phyloP scores from a whole-genome alignment of 108 stramenopile genomes.

The Nitzschia sp. region DNA sequence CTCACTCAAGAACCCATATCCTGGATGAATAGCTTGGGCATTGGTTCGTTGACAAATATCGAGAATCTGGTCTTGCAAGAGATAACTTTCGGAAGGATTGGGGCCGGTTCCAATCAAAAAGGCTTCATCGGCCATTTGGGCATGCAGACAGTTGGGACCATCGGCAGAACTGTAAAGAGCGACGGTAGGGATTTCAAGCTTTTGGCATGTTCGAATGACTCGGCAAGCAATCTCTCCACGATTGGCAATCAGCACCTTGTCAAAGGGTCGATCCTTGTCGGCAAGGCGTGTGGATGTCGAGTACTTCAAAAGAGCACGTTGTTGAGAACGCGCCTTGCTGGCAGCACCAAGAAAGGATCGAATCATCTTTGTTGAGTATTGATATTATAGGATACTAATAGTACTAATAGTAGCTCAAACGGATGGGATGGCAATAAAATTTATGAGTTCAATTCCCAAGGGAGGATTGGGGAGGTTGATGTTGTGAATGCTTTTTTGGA shows the following conservation, averaged over 20 bases:
- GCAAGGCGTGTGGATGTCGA: background rate
- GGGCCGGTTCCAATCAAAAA: slow-evolving; percentile 85
- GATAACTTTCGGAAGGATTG: slow-evolving; percentile 61
- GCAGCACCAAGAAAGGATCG: too few relatives aligned
- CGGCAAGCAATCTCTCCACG: slow-evolving; percentile 93
- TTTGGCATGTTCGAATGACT: slow-evolving; percentile 83
- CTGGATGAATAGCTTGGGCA: slow-evolving; percentile 91
- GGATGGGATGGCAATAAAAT: too few relatives aligned
- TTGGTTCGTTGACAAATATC: slow-evolving; percentile 67
- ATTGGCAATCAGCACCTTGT: slow-evolving; percentile 90
- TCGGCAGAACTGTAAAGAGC: slow-evolving; percentile 91
- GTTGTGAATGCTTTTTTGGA: too few relatives aligned
- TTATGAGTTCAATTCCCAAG: too few relatives aligned
- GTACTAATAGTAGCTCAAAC: too few relatives aligned
- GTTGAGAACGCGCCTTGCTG: too few relatives aligned
- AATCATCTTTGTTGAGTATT: too few relatives aligned
- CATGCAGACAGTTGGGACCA: slow-evolving; percentile 58
- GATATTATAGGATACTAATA: too few relatives aligned
- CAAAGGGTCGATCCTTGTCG: slow-evolving; percentile 19
- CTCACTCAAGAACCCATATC: slow-evolving; percentile 87
- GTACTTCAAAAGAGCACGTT: too few relatives aligned
- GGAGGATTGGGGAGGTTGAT: too few relatives aligned
- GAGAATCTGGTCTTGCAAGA: slow-evolving; percentile 77
- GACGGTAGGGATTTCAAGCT: slow-evolving; percentile 81
- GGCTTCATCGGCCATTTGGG: slow-evolving; percentile 72